phyloP scores from a whole-genome alignment of 331 rosid species.

The Malus hybrid region DNA sequence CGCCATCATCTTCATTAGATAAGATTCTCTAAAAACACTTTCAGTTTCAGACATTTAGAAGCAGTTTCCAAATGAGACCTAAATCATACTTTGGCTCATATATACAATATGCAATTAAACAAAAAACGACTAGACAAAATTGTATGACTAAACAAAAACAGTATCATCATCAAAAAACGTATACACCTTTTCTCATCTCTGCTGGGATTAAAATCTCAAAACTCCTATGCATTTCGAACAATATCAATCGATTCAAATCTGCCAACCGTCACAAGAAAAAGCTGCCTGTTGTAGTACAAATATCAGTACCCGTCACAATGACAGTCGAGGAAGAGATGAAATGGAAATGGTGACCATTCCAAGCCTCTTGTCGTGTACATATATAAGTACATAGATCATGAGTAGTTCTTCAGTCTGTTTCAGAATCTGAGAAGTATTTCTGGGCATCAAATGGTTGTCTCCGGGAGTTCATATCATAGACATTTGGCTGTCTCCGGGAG shows the following conservation, averaged over 20 bases:
- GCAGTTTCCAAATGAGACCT: too few species aligned
- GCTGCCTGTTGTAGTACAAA: background rate
- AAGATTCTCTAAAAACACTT: too few species aligned
- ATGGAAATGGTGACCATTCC: background rate
- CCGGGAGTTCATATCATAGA: slow-evolving; percentile 24
- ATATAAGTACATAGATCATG: background rate
- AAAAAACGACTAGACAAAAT: too few species aligned
- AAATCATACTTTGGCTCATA: background rate
- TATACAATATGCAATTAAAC: background rate
- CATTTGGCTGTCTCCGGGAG: slow-evolving; percentile 28
- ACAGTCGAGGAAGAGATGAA: background rate
- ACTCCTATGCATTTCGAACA: background rate
- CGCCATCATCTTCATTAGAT: too few species aligned
- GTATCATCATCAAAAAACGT: too few species aligned
- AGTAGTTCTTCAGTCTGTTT: slow-evolving; percentile 19
- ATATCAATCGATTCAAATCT: background rate
- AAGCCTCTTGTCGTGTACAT: background rate
- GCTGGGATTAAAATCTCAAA: background rate
- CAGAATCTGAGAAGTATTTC: slow-evolving; percentile 52
- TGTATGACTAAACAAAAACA: too few species aligned
- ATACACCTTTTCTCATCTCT: background rate
- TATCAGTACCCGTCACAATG: background rate
- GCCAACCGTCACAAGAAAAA: background rate
- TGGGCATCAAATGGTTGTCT: slow-evolving; percentile 49
- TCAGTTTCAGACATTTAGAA: too few species aligned